These are phyloP conservation scores for Lachnellula suecica DNA, from an alignment of 2,329 filamentous ascomycete genomes.

Conservation along the genomic window DNA sequence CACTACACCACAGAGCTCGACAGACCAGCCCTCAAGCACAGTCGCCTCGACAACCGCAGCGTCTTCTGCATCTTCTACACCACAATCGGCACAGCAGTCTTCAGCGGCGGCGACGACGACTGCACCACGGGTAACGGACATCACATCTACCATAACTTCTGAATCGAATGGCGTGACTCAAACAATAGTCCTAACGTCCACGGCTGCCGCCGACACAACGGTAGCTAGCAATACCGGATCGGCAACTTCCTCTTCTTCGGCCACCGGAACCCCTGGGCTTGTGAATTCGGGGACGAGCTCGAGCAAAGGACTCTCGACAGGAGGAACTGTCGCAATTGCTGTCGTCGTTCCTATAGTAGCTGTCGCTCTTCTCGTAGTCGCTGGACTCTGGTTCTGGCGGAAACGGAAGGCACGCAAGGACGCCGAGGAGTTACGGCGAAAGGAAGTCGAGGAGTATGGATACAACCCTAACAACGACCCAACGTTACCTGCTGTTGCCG, in stretches of 20 bases:
- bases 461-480: conserved; percentile 98
- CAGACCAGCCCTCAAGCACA: neutral
- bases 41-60: conserved; percentile 9
- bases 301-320: conserved; percentile 45
- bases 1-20: conserved; percentile 4
- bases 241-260: conserved; percentile 27
- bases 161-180: neutral
- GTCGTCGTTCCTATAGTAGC: conserved; percentile 92
- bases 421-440: conserved; percentile 83
- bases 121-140: neutral
- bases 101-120: conserved; percentile 2
- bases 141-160: conserved; percentile 12
- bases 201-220: conserved; percentile 1
- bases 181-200: conserved; percentile 10
- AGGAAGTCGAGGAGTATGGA: conserved; percentile 95
- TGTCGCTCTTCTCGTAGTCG: conserved; percentile 76
- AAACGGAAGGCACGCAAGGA: conserved; percentile 83
- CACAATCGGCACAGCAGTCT: neutral
- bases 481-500: conserved; percentile 60
- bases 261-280: conserved; percentile 21
- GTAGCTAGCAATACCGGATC: conserved; percentile 8
- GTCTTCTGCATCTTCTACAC: neutral
- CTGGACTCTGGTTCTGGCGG: conserved; percentile 81
- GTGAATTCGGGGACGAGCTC: conserved; percentile 2
- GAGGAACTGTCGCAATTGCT: conserved; percentile 82